phyloP scores from a whole-genome alignment of 2,329 filamentous ascomycete genomes.

The Trichoderma brevicompactum region DNA sequence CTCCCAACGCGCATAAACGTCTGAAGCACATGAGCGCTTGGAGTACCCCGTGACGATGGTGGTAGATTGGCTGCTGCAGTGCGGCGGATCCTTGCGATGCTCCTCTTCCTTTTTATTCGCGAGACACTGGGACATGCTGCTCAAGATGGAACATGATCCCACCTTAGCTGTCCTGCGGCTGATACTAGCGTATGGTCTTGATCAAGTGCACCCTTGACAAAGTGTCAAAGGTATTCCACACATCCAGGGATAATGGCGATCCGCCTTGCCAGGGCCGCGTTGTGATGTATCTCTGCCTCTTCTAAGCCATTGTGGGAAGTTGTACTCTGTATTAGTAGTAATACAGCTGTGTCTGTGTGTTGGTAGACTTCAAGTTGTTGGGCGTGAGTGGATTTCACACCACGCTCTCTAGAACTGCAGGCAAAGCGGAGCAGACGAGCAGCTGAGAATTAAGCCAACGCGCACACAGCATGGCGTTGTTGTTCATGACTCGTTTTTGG shows the following conservation, averaged over 20 bases:
- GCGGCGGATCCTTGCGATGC: constrained; percentile 20
- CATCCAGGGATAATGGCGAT: constrained; percentile 21
- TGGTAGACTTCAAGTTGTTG: too few relatives aligned
- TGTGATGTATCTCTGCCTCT: background rate
- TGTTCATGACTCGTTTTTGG: constrained; percentile 17
- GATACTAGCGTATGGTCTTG: constrained; percentile 22
- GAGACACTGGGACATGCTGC: background rate
- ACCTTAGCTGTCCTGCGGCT: constrained; percentile 19
- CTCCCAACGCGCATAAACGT: background rate
- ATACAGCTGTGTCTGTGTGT: too few relatives aligned
- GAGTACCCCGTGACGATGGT: constrained; percentile 26
- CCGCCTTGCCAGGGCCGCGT: constrained; percentile 7
- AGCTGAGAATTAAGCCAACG: background rate
- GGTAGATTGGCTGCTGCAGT: constrained; percentile 28
- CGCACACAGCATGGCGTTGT: background rate
- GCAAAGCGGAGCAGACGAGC: background rate
- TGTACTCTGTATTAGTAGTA: too few relatives aligned
- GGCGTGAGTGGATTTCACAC: too few relatives aligned
- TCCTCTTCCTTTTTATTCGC: constrained; percentile 20
- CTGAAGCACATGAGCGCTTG: background rate
- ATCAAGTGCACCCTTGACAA: constrained; percentile 15
- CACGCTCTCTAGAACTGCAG: background rate
- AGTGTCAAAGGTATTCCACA: constrained; percentile 24
- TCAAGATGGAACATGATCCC: constrained; percentile 20
- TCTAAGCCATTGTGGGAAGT: too few relatives aligned